Base-by-base conservation (phyloP, 2,329 filamentous ascomycete species). In the Microcyclospora pomicola region DNA sequence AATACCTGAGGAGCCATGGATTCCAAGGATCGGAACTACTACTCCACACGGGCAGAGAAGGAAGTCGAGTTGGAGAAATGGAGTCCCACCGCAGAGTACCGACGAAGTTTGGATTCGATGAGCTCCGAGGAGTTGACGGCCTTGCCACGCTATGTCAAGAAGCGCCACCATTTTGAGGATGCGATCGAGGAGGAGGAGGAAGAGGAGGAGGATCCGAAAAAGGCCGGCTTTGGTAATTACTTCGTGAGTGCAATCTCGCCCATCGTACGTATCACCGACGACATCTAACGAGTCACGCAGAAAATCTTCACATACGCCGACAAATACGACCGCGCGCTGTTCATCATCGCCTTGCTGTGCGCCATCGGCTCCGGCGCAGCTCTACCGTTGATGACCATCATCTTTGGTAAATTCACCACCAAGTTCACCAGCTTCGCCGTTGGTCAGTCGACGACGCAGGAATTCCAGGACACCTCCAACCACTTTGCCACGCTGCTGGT, bases 401-500 rank as follows among this genome's bases (percentile, higher is more conserved):
- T 73, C 3, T 72, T 72, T 44, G 69, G 69, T 9, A 57, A 61
- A 37, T 69, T 68, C 33, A 62, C 68, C 4, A 64, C 61, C 3
- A 48, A 59, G 30, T 68, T 71, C 43, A 69, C 61, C 34, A 54
- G 62, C 19, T 69, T 62, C 27, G 42, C 48, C 10, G 40, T 42
- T 10, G 49, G 50, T 11, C 28, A 16, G 12, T 34, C 29, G n/a
- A 34, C 28, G 15, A 34, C 40, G 12, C 32, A 44, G n/a, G 34
- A 45, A 12, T 53, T 52, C 39, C 47, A 40, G 13, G 31, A 19
- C 31, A 31, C 35, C 13, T 44, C 53, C 33, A 46, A 53, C 35
- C 32, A 41, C n/a, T 49, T 52, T 42, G 75, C 72, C 1, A 60
- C 86, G 0, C 82, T 77, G 56, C 75, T 85, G 49, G 71, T 85